Evolutionary conservation across 805 yeast species (phyloP).

Genomic region (Jamesozyma rosinii): DNA sequence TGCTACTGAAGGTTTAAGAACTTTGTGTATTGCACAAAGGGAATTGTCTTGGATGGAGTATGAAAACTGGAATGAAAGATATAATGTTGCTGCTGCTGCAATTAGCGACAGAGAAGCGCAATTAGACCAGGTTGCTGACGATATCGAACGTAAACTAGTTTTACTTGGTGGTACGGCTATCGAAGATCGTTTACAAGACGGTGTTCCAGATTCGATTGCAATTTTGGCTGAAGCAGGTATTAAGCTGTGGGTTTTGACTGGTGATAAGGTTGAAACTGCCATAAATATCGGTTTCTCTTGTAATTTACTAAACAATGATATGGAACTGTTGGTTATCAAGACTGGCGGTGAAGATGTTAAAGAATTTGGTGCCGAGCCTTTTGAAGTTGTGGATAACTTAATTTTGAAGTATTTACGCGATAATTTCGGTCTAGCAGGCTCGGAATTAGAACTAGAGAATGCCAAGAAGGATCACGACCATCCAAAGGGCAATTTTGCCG

Average conservation of each 20-base stretch:
- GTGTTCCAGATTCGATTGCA: conserved; percentile 76
- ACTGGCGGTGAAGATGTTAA: conserved; percentile 45
- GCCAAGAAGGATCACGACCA: conserved; percentile 54
- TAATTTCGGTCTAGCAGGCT: conserved; percentile 51
- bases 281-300: conserved; percentile 82
- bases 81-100: conserved; percentile 58
- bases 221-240: conserved; percentile 67
- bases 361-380: conserved; percentile 34
- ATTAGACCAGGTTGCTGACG: conserved; percentile 67
- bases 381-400: conserved; percentile 37
- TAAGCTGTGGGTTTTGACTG: conserved; percentile 78
- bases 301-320: conserved; percentile 62
- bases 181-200: conserved; percentile 77
- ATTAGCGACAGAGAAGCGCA: conserved; percentile 55
- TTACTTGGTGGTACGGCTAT: conserved; percentile 79
- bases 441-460: conserved; percentile 44
- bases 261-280: conserved; percentile 86
- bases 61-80: conserved; percentile 51
- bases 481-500: conserved; percentile 59
- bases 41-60: conserved; percentile 57
- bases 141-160: conserved; percentile 55
- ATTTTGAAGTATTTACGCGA: conserved; percentile 45
- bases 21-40: conserved; percentile 68
- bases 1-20: conserved; percentile 78
- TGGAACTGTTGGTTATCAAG: conserved; percentile 58